A percentile compares a stretch with the other conserved stretches of the same genome.
Evolutionary conservation across 495 filamentous ascomycete species (phyloP).

Genomic region (Penicillium paradoxum): DNA sequence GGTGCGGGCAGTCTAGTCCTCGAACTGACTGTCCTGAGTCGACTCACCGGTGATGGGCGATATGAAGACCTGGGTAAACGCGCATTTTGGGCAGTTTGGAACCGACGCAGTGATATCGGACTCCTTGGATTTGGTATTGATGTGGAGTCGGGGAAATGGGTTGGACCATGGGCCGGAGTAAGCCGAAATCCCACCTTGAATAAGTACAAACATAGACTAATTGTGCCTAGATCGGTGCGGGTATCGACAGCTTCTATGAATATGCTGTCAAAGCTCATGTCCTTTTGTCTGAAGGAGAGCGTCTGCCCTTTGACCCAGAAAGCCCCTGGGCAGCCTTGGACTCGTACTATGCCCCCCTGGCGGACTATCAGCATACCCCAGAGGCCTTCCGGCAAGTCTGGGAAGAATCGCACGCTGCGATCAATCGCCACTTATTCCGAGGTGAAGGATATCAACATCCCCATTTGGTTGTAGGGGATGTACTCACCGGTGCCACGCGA

Average conservation of each 20-base stretch:
- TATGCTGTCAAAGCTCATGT: conserved; percentile 94
- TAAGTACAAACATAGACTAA: conserved; percentile 8
- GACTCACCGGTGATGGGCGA: conserved; percentile 77
- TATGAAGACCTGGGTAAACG: conserved; percentile 86
- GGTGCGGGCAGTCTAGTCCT: conserved; percentile 91
- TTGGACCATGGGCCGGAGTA: conserved; percentile 73
- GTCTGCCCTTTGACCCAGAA: conserved; percentile 23
- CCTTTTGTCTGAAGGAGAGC: conserved; percentile 64
- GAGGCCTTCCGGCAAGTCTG: conserved; percentile 78
- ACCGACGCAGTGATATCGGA: conserved; percentile 73
- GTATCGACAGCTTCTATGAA: conserved; percentile 96
- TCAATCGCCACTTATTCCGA: conserved; percentile 77
- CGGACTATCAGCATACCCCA: conserved; percentile 62
- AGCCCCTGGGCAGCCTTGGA: conserved; percentile 40
- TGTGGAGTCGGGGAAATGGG: conserved; percentile 87
- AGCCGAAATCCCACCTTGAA: conserved; percentile 11
- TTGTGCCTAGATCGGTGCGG: conserved; percentile 67
- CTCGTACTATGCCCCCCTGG: conserved; percentile 51
- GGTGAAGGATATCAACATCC: conserved; percentile 68
- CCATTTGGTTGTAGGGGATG: conserved; percentile 85
- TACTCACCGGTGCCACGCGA: conserved; percentile 73
- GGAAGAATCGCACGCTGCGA: conserved; percentile 77
- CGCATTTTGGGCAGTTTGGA: conserved; percentile 95
- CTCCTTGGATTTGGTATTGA: conserved; percentile 92
- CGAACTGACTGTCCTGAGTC: conserved; percentile 85